Evolutionary conservation across 2,329 filamentous ascomycete genomes (phyloP), one percentile per base, ranked within the genome.

Genomic region (Diatrype stigma): DNA sequence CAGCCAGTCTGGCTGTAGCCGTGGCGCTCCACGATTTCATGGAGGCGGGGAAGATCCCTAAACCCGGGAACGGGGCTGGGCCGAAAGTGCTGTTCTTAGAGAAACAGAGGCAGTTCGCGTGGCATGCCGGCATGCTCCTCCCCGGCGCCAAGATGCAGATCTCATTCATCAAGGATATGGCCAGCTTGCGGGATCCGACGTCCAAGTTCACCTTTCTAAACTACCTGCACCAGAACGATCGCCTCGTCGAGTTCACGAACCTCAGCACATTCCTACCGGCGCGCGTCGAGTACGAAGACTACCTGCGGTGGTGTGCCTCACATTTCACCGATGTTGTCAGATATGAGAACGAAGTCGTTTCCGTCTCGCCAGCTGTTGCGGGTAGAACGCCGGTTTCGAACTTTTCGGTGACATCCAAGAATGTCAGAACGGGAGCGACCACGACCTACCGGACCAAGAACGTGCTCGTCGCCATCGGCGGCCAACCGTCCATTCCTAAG

Each of bases 121-220:
- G 93, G 93, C 93, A 97, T 70, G 85, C 90, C 0, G 93, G 93
- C 53, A 97, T 97, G 93, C 83, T 96, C 52, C 81, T 97, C 3
- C 90, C 91, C 0, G 92, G 91, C 5, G 89, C 92, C 48, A 91
- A 88, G 73, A 97, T 97, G 93, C 93, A 97, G 68, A 97, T 97
- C 61, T 95, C 90, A 10, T 97, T 96, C 74, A 81, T 97, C 73
- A 97, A 97, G 74, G 93, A 97, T 67, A 82, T 97, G 69, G 93
- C 93, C 3, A 94, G 90, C 3, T 78, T 96, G 59, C 82, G 93
- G 51, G 86, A 97, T 67, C 93, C 93, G 7, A 83, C 87, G 56
- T 96, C 89, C 58, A 81, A 91, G 63, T 97, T 97, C 70, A 97
- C 93, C 14, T 97, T 96, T 72, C 76, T 96, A 65, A 96, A 96